Conservation (phyloP, 306 rosid species). For the Citrullus amarus region DNA sequence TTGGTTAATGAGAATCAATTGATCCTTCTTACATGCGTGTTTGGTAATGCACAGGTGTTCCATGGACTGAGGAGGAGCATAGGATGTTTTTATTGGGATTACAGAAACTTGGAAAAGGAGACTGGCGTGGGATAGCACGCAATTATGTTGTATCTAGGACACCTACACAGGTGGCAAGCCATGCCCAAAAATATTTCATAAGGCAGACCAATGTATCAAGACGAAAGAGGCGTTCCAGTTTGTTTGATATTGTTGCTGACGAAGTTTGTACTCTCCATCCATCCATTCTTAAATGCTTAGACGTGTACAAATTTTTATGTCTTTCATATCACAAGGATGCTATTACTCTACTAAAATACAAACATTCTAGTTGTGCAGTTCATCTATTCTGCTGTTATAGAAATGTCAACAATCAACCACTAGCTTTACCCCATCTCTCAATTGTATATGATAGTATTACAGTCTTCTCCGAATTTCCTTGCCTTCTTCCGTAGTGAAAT, state of each 20-base stretch:
- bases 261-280: conserved; percentile 32
- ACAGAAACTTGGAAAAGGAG: conserved; percentile 97
- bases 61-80: conserved; percentile 99
- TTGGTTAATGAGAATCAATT: background rate
- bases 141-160: conserved; percentile 87
- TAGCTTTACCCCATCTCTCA: background rate
- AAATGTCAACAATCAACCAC: background rate
- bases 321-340: background rate
- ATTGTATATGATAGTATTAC: background rate
- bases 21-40: background rate
- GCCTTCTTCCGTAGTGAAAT: background rate
- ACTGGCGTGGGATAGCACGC: conserved; percentile 99
- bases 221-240: conserved; percentile 93
- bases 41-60: conserved; percentile 47
- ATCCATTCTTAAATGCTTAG: background rate
- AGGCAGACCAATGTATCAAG: conserved; percentile 88
- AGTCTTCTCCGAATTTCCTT: background rate
- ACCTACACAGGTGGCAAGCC: conserved; percentile 99
- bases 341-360: background rate
- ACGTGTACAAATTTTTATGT: background rate
- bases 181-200: conserved; percentile 93
- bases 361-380: background rate
- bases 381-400: background rate
- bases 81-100: conserved; percentile 94
- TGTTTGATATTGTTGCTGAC: conserved; percentile 84